These are phyloP conservation scores for Hansenula lynferdii DNA, from an alignment of 1,139 yeast species.

Conservation along the genomic window DNA sequence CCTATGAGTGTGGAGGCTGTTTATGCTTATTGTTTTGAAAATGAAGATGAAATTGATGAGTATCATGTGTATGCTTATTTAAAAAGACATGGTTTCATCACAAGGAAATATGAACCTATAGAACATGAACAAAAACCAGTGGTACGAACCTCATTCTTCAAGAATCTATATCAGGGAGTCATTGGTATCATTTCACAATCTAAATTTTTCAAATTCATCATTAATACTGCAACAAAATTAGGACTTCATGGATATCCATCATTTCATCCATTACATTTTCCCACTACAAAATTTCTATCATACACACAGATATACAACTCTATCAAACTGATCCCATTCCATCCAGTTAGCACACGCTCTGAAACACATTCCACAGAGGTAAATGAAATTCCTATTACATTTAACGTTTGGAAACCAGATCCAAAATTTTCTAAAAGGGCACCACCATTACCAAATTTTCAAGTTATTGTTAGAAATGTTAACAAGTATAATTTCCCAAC, in stretches of 20 bases:
- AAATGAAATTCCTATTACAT: conserved; percentile 26
- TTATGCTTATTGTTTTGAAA: conserved; percentile 47
- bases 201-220: conserved; percentile 6
- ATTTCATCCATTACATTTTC: conserved; percentile 24
- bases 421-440: conserved; percentile 61
- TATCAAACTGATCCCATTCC: conserved; percentile 32
- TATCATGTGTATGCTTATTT: conserved; percentile 71
- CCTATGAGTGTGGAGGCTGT: conserved; percentile 63
- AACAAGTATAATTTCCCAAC: conserved; percentile 49
- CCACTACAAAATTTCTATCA: conserved; percentile 30
- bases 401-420: conserved; percentile 83
- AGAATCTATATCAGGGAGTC: not conserved
- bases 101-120: conserved; percentile 32
- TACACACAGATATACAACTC: conserved; percentile 37
- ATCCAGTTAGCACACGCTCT: conserved; percentile 21
- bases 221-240: conserved; percentile 7
- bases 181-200: not conserved
- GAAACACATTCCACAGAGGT: conserved; percentile 7
- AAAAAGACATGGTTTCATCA: conserved; percentile 76
- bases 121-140: not conserved
- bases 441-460: conserved; percentile 76
- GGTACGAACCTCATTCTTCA: not conserved
- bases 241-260: conserved; percentile 13
- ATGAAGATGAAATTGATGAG: conserved; percentile 45
- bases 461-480: conserved; percentile 56